phyloP scores from a whole-genome alignment of 2,329 filamentous ascomycete species.

The Pseudogymnoascus destructans region DNA sequence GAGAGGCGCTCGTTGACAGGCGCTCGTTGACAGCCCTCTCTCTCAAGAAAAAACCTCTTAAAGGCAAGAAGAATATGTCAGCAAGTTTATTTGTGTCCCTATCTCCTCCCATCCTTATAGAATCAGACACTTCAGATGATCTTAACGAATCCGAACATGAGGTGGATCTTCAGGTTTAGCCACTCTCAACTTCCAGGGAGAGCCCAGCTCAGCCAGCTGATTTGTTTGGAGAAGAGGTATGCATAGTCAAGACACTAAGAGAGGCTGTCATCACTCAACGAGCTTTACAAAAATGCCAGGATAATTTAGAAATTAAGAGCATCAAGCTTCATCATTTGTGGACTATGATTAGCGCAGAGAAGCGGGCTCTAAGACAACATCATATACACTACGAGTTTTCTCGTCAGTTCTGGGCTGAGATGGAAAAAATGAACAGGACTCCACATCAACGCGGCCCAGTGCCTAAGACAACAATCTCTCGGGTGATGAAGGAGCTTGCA shows the following conservation, averaged over 20 bases:
- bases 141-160: neutral
- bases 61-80: neutral
- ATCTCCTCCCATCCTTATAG: neutral
- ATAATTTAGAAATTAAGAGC: slow-evolving; percentile 5
- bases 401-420: slow-evolving; percentile 14
- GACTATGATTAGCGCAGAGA: slow-evolving; percentile 15
- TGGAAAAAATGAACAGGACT: slow-evolving; percentile 11
- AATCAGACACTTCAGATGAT: neutral
- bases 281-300: slow-evolving; percentile 9
- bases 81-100: slow-evolving; percentile 3
- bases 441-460: slow-evolving; percentile 11
- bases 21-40: neutral
- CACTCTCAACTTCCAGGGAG: neutral
- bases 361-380: slow-evolving; percentile 13
- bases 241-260: slow-evolving; percentile 13
- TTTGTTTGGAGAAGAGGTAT: slow-evolving; percentile 11
- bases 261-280: slow-evolving; percentile 13
- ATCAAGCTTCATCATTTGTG: slow-evolving; percentile 12
- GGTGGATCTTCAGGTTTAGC: neutral
- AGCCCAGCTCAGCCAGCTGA: slow-evolving; percentile 11
- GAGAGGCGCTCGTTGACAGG: slow-evolving; percentile 6
- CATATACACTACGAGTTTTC: slow-evolving; percentile 16
- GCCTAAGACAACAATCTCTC: slow-evolving; percentile 10
- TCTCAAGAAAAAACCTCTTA: neutral
- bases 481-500: slow-evolving; percentile 13